A percentile compares a stretch with the other conserved stretches of the same genome.
Evolutionary conservation across 495 filamentous ascomycete genomes (phyloP).

Genomic region (Parathielavia hyrcaniae): DNA sequence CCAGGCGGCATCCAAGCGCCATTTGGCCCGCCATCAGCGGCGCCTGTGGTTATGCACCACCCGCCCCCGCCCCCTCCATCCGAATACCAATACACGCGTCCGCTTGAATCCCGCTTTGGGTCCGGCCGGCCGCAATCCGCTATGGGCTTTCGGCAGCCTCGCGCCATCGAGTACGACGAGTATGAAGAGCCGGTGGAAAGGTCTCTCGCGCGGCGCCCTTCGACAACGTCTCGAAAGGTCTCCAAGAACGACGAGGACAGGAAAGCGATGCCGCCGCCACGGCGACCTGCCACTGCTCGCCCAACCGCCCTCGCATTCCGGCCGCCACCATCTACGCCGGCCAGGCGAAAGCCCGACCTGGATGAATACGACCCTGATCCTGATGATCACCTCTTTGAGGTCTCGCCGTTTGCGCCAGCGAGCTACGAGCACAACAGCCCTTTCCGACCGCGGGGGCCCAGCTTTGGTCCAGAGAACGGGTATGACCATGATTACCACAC

Average conservation of each 20-base stretch:
- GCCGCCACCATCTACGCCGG: constrained; percentile 31
- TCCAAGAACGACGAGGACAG: constrained; percentile 37
- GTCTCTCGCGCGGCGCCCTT: constrained; percentile 34
- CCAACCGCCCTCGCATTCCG: constrained; percentile 33
- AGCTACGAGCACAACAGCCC: constrained; percentile 21
- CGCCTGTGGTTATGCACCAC: constrained; percentile 19
- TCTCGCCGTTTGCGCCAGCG: constrained; percentile 22
- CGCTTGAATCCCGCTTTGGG: constrained; percentile 35
- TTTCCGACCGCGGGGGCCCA: constrained; percentile 18
- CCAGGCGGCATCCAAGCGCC: constrained; percentile 12
- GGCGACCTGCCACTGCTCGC: constrained; percentile 38
- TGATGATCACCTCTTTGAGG: constrained; percentile 30
- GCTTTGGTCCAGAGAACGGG: constrained; percentile 19
- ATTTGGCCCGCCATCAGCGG: constrained; percentile 13
- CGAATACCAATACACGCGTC: constrained; percentile 29
- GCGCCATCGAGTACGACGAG: constrained; percentile 29
- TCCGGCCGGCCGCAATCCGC: constrained; percentile 39
- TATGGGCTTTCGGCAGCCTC: constrained; percentile 37
- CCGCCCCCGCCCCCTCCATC: constrained; percentile 17
- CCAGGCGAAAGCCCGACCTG: constrained; percentile 31
- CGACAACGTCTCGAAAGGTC: constrained; percentile 30
- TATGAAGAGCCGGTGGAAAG: constrained; percentile 26
- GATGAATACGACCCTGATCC: constrained; percentile 33
- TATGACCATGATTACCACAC: constrained; percentile 29
- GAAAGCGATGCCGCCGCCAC: constrained; percentile 34